phyloP scores from a whole-genome alignment of 441 rosid species.

The Erodium texanum region DNA sequence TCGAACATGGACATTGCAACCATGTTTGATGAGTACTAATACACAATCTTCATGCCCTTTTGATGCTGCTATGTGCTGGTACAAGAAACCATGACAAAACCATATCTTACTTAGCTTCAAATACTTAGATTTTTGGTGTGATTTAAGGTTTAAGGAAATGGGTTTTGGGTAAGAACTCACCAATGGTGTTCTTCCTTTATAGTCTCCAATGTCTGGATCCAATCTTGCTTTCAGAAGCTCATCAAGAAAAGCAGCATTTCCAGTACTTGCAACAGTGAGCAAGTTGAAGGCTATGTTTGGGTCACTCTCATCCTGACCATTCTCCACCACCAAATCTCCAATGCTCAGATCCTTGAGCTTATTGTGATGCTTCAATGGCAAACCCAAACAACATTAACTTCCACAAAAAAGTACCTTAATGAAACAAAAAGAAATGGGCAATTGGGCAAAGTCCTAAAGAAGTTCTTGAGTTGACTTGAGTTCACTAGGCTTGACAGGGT shows the following conservation, averaged over 20 bases:
- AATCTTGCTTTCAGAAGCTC: slow-evolving; percentile 69
- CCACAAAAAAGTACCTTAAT: background rate
- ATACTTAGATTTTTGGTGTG: too few species aligned
- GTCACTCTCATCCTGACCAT: slow-evolving; percentile 35
- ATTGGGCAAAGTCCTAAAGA: too few species aligned
- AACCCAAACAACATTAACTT: background rate
- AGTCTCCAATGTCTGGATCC: slow-evolving; percentile 62
- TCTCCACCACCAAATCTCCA: slow-evolving; percentile 33
- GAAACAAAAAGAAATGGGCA: background rate
- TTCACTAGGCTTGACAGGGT: too few species aligned
- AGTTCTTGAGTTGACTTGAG: too few species aligned
- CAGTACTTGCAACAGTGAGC: slow-evolving; percentile 52
- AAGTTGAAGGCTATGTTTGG: slow-evolving; percentile 42
- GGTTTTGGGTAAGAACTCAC: too few species aligned
- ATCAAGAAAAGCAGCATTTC: slow-evolving; percentile 77
- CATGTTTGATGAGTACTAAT: slow-evolving; percentile 38
- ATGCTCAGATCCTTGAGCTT: slow-evolving; percentile 41
- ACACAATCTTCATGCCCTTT: slow-evolving; percentile 73
- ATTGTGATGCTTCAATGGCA: slow-evolving; percentile 47
- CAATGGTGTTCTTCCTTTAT: slow-evolving; percentile 46
- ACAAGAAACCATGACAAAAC: background rate
- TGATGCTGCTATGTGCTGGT: slow-evolving; percentile 83
- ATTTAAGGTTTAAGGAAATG: too few species aligned
- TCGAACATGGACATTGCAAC: slow-evolving; percentile 42
- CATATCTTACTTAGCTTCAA: background rate